phyloP scores from a whole-genome alignment of 345 rosid genomes.

The Brassica juncea region DNA sequence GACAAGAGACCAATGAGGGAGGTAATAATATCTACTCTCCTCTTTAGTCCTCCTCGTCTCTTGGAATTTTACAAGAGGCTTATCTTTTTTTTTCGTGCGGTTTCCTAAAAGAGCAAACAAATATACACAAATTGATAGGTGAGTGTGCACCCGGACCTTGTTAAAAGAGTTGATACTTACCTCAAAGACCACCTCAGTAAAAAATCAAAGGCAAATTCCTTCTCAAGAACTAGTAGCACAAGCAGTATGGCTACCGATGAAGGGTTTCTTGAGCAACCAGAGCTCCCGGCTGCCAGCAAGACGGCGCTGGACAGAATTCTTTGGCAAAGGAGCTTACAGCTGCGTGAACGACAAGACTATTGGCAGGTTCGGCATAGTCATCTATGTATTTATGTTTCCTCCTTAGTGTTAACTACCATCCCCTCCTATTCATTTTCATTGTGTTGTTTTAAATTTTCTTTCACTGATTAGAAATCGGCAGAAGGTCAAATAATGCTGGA shows the following conservation, averaged over 20 bases:
- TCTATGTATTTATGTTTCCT: slow-evolving; percentile 3
- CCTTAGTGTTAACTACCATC: not conserved
- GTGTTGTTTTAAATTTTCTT: slow-evolving; percentile 4
- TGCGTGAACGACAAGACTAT: slow-evolving; percentile 60
- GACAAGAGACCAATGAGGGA: slow-evolving; percentile 88
- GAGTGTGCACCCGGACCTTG: slow-evolving; percentile 56
- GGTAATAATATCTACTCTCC: slow-evolving; percentile 48
- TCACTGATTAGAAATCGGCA: slow-evolving; percentile 53
- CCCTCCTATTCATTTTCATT: not conserved
- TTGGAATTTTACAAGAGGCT: not conserved
- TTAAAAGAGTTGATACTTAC: slow-evolving; percentile 60
- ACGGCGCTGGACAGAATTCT: slow-evolving; percentile 56
- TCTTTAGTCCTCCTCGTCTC: not conserved
- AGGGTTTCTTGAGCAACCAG: slow-evolving; percentile 69
- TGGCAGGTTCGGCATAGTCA: slow-evolving; percentile 68
- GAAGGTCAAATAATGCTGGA: slow-evolving; percentile 69
- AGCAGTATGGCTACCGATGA: slow-evolving; percentile 65
- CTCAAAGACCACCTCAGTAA: slow-evolving; percentile 63
- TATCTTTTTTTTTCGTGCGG: not conserved
- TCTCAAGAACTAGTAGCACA: slow-evolving; percentile 63
- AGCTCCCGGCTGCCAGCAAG: slow-evolving; percentile 52
- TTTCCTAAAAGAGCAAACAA: slow-evolving; percentile 3
- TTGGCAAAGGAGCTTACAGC: slow-evolving; percentile 54
- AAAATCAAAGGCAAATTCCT: slow-evolving; percentile 48
- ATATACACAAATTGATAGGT: slow-evolving; percentile 53